These are phyloP conservation scores for Tremella fuciformis DNA, from an alignment of 768 basidiomycete genomes.

Conservation along the genomic window DNA sequence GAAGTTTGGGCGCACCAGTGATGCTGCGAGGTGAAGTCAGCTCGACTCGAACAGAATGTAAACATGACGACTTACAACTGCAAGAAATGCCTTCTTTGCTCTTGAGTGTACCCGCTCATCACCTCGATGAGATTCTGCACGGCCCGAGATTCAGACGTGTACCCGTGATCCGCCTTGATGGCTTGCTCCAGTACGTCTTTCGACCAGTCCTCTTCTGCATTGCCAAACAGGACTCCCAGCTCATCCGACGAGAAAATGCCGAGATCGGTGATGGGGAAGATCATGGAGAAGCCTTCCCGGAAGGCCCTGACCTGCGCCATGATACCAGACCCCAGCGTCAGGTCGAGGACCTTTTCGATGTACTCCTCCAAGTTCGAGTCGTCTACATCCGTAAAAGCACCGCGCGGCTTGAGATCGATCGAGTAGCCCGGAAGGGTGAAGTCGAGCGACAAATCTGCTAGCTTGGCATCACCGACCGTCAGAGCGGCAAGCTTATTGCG, in stretches of 20 bases:
- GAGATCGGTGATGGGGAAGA: slow-evolving; percentile 88
- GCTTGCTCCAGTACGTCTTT: slow-evolving; percentile 81
- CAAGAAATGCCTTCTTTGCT: slow-evolving; percentile 77
- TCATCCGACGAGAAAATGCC: slow-evolving; percentile 92
- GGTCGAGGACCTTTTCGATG: slow-evolving; percentile 77
- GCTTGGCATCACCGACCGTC: slow-evolving; percentile 57
- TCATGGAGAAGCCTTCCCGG: slow-evolving; percentile 66
- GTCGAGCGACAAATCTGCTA: slow-evolving; percentile 88
- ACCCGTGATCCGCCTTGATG: slow-evolving; percentile 96
- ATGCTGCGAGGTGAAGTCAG: slow-evolving; percentile 55
- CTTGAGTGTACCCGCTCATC: slow-evolving; percentile 73
- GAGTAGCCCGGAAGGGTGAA: slow-evolving; percentile 96
- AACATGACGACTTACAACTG: slow-evolving; percentile 61
- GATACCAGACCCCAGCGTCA: slow-evolving; percentile 78
- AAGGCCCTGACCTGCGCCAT: slow-evolving; percentile 81
- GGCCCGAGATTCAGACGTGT: slow-evolving; percentile 88
- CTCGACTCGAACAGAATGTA: not conserved
- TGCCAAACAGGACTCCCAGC: slow-evolving; percentile 91
- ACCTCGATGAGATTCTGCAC: slow-evolving; percentile 83
- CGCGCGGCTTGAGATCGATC: slow-evolving; percentile 83
- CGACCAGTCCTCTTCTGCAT: slow-evolving; percentile 96
- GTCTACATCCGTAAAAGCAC: slow-evolving; percentile 75
- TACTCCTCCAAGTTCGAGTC: slow-evolving; percentile 86
- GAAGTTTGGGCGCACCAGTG: slow-evolving; percentile 93
- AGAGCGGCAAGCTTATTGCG: slow-evolving; percentile 38